Percentiles rank a stretch among this genome's conserved stretches.
These are phyloP conservation scores for Rhizopogon vinicolor DNA, from an alignment of 768 basidiomycete genomes.

Conservation along the genomic window DNA sequence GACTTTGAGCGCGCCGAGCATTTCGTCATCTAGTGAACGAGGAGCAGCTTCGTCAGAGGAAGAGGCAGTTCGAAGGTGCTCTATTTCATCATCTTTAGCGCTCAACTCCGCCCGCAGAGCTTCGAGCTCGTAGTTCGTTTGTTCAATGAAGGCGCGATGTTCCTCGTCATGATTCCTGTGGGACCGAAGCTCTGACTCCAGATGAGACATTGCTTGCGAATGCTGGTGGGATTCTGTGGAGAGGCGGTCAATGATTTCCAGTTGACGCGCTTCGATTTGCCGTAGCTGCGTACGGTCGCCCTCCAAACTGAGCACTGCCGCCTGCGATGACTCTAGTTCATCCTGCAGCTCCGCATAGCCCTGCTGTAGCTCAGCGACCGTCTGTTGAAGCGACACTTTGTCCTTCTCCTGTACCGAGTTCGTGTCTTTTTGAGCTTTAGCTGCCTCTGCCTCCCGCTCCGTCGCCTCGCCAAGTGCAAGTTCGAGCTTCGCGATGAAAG, in stretches of 20 bases:
- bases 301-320: slow-evolving; percentile 56
- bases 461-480: slow-evolving; percentile 49
- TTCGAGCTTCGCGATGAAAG: slow-evolving; percentile 59
- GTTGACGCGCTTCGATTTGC: slow-evolving; percentile 47
- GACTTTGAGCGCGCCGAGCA: slow-evolving; percentile 62
- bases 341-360: slow-evolving; percentile 58
- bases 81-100: slow-evolving; percentile 63
- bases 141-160: slow-evolving; percentile 56
- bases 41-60: slow-evolving; percentile 34
- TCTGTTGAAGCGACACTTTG: slow-evolving; percentile 40
- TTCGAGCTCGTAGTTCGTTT: slow-evolving; percentile 69
- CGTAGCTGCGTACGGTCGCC: slow-evolving; percentile 57
- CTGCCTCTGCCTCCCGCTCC: slow-evolving; percentile 43
- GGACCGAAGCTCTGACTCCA: slow-evolving; percentile 52
- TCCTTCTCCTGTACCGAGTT: slow-evolving; percentile 51
- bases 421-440: slow-evolving; percentile 40
- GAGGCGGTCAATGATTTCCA: slow-evolving; percentile 58
- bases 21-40: slow-evolving; percentile 67
- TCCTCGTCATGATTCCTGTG: slow-evolving; percentile 48
- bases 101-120: slow-evolving; percentile 56
- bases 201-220: slow-evolving; percentile 46
- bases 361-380: slow-evolving; percentile 54
- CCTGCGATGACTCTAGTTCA: slow-evolving; percentile 51
- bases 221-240: slow-evolving; percentile 40
- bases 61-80: slow-evolving; percentile 43